Evolutionary conservation across 257 asterid species (phyloP), one percentile per base, ranked within the genome.

Genomic region (Ilex aquifolium): DNA sequence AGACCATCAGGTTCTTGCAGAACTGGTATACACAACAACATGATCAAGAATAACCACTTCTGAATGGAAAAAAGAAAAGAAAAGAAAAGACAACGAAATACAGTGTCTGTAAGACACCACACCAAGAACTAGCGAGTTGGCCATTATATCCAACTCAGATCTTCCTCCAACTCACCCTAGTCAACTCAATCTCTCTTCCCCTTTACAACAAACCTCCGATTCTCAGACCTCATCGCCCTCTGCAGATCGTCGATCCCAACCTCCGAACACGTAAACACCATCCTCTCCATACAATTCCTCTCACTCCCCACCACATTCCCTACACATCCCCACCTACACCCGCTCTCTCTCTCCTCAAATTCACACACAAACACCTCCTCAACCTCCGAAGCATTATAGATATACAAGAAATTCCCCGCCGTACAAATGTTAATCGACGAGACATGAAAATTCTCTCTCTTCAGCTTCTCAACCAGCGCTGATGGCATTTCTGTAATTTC

Each of bases 341-440:
- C 80, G 59, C 74, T 78, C 9, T 12, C 27, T 21, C 27, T 21
- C 27, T 1, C 32, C 31, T 53, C 7, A 56, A 83, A 10, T 80
- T 88, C 91, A 64, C 88, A 84, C 59, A 76, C 88, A 78, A 85
- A 87, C 66, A 80, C 77, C 75, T 71, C 91, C 79, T 69, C 82
- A 80, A 62, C 77, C 52, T 56, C 71, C 69, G 76, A 63, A 57
- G 67, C 50, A 40, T 76, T 69, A 60, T 79, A 81, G 51, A 84
- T 72, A 72, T 81, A 81, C 14, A 77, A 77, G 4, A 55, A 51
- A n/a, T 67, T 52, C 32, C 85, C 88, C 14, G 77, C 87, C 55
- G 58, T 70, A 48, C 84, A 71, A 1, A 77, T 57, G n/a, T 65
- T 63, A 7, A 88, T 50, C 0, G 75, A 66, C 36, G 68, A 57